Conservation (phyloP, 2,329 filamentous ascomycete genomes). For the Tolypocladium nubicola region DNA sequence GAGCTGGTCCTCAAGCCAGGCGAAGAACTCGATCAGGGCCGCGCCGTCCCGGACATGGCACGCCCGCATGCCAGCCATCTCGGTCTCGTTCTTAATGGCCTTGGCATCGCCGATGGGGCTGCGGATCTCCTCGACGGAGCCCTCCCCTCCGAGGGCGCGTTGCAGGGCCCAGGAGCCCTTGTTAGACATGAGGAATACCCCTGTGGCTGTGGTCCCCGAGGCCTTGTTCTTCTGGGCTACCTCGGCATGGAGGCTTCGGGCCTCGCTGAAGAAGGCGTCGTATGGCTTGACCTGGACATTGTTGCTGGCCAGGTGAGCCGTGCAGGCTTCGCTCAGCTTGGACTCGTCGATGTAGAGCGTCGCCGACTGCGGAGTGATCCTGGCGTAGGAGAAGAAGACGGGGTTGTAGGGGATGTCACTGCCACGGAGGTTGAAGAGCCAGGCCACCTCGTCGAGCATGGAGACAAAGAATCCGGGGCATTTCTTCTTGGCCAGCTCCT, state of each 20-base stretch:
- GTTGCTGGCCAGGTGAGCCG: constrained; percentile 57
- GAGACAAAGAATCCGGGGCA: constrained; percentile 80
- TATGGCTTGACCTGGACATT: constrained; percentile 74
- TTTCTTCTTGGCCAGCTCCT: constrained; percentile 85
- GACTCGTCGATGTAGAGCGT: constrained; percentile 76
- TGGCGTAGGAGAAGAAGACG: constrained; percentile 94
- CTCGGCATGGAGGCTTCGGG: constrained; percentile 43
- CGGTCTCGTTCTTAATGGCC: constrained; percentile 84
- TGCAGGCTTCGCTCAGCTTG: constrained; percentile 62
- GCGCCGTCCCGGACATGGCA: constrained; percentile 93
- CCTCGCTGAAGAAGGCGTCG: constrained; percentile 67
- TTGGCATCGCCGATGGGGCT: constrained; percentile 87
- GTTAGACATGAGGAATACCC: constrained; percentile 78
- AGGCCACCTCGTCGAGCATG: constrained; percentile 92
- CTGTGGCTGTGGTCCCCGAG: constrained; percentile 18
- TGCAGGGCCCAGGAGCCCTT: constrained; percentile 90
- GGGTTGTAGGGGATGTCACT: constrained; percentile 96
- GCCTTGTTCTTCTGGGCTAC: constrained; percentile 28
- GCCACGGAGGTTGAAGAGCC: constrained; percentile 95
- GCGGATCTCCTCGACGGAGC: constrained; percentile 73
- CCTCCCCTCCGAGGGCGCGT: constrained; percentile 73
- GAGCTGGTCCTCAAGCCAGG: constrained; percentile 90
- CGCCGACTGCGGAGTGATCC: constrained; percentile 66
- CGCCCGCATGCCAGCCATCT: constrained; percentile 84
- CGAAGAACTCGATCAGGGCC: constrained; percentile 84